These are phyloP conservation scores for Ganoderma lingzhi DNA, from an alignment of 1,284 basidiomycete species.

Conservation along the genomic window DNA sequence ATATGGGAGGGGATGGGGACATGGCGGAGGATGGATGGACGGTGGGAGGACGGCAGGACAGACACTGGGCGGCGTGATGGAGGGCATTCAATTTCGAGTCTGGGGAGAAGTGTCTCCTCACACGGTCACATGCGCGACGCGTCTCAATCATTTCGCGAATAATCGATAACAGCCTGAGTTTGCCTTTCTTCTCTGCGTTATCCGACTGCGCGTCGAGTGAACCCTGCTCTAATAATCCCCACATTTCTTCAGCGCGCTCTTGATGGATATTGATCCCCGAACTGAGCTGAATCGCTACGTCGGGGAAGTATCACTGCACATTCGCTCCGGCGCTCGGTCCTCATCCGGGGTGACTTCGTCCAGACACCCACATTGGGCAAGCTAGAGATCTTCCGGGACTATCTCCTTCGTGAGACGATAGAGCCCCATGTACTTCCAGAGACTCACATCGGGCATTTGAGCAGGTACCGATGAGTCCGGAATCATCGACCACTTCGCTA, in stretches of 20 bases:
- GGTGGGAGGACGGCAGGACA: constrained; percentile 1
- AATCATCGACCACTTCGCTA: constrained; percentile 59
- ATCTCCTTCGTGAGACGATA: constrained; percentile 60
- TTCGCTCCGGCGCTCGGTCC: constrained; percentile 15
- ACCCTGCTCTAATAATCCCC: constrained; percentile 5
- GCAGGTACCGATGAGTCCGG: constrained; percentile 44
- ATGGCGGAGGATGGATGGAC: constrained; percentile 20
- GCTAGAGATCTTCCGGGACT: constrained; percentile 62
- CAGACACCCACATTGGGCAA: constrained; percentile 59
- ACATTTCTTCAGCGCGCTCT: background rate
- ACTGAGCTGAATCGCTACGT: background rate
- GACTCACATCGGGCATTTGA: constrained; percentile 1
- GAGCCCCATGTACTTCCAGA: constrained; percentile 7
- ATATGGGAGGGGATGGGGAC: constrained; percentile 47
- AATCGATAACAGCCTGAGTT: too few species aligned
- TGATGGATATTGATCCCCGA: background rate
- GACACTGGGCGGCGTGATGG: background rate
- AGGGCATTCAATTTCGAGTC: constrained; percentile 8
- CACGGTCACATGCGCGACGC: constrained; percentile 31
- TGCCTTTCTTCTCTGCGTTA: background rate
- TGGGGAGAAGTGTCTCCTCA: constrained; percentile 13
- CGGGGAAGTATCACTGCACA: background rate
- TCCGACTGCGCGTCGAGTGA: background rate
- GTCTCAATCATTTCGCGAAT: too few species aligned
- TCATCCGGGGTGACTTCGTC: constrained; percentile 62